Percentiles rank a stretch among this genome's conserved stretches.
Conservation (phyloP, 2,329 filamentous ascomycete genomes). For the Rutstroemia sydowiana region DNA sequence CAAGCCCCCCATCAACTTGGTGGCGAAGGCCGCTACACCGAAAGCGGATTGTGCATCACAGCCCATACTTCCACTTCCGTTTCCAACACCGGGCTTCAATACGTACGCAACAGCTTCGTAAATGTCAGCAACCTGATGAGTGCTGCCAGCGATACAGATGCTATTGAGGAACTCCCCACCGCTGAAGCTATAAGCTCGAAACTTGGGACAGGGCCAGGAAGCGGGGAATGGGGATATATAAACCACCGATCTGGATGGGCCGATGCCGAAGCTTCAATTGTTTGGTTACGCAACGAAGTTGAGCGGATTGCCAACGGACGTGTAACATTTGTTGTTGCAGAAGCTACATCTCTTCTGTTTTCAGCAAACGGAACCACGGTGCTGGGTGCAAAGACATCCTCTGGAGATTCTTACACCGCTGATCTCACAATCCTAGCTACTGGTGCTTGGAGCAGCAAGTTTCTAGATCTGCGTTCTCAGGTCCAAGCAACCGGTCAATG, state of each 20-base stretch:
- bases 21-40: constrained; percentile 58
- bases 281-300: constrained; percentile 41
- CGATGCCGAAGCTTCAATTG: constrained; percentile 65
- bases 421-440: constrained; percentile 75
- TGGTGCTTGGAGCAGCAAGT: constrained; percentile 75
- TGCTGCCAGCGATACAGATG: constrained; percentile 25
- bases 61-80: constrained; percentile 39
- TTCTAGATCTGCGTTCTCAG: constrained; percentile 71
- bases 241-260: constrained; percentile 76
- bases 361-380: constrained; percentile 26
- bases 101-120: constrained; percentile 51
- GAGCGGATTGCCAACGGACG: constrained; percentile 22
- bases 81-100: constrained; percentile 34
- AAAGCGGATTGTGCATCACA: constrained; percentile 61
- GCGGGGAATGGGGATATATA: constrained; percentile 61
- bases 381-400: constrained; percentile 51
- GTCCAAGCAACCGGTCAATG: constrained; percentile 76
- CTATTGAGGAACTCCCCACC: constrained; percentile 36
- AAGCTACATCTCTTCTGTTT: constrained; percentile 23
- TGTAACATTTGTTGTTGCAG: constrained; percentile 46
- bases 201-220: constrained; percentile 42
- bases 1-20: constrained; percentile 43
- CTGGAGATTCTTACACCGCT: constrained; percentile 46
- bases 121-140: constrained; percentile 44
- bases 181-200: constrained; percentile 37